A percentile compares a stretch with the other conserved stretches of the same genome.
These are phyloP conservation scores for Tirmania nivea DNA, from an alignment of 495 filamentous ascomycete genomes.

Conservation along the genomic window DNA sequence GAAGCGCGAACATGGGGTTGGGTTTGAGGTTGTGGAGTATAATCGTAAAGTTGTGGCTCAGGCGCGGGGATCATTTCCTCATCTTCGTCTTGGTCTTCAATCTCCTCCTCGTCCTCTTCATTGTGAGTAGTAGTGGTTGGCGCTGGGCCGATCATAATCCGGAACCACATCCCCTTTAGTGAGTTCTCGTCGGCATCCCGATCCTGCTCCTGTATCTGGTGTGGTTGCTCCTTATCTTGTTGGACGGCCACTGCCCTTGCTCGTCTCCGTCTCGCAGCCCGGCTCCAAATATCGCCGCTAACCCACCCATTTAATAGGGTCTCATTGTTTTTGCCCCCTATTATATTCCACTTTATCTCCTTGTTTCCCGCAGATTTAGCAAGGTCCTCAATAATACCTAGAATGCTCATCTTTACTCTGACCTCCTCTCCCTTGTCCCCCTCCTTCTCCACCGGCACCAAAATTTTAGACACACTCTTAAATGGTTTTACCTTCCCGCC, in stretches of 20 bases:
- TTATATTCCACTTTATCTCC: constrained; percentile 29
- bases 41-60: too few species aligned
- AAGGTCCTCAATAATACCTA: constrained; percentile 28
- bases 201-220: too few species aligned
- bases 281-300: constrained; percentile 51
- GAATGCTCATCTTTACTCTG: constrained; percentile 22
- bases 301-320: constrained; percentile 17
- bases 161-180: constrained; percentile 3
- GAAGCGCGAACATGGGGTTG: too few species aligned
- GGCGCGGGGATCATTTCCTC: too few species aligned
- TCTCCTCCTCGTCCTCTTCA: constrained; percentile 22
- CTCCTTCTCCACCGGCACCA: constrained; percentile 19
- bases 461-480: constrained; percentile 34
- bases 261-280: constrained; percentile 37
- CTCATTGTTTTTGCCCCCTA: not conserved
- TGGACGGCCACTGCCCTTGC: constrained; percentile 2
- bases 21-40: too few species aligned
- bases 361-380: constrained; percentile 26
- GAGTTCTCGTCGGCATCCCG: too few species aligned
- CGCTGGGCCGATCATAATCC: not conserved
- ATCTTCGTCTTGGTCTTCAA: constrained; percentile 46
- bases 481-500: constrained; percentile 40
- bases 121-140: constrained; percentile 1
- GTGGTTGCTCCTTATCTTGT: too few species aligned
- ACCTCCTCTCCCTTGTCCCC: constrained; percentile 21